Base-by-base conservation (phyloP, 768 basidiomycete genomes). In the Nidularia sp. region DNA sequence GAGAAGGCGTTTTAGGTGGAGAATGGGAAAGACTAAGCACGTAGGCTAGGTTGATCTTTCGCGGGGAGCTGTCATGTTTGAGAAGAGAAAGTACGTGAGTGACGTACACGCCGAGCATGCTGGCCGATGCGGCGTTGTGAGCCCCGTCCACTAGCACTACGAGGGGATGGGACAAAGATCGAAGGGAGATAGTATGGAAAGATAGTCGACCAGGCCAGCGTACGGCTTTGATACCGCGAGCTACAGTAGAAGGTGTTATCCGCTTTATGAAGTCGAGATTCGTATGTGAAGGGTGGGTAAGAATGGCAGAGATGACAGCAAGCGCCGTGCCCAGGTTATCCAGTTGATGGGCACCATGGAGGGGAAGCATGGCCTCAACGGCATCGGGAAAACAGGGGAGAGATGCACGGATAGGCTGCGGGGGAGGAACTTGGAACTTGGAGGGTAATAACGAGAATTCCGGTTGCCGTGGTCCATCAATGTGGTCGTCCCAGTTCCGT, bases 101-200 rank as follows among this genome's bases (percentile, higher is more conserved):
- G 52, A 95, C 69, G 64, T 92, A 98, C 2, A 72, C 63, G 6
- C 84, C 77, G 8, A 98, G 80, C 0, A 80, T 80, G 31, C 66
- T 57, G 0, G 93, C 79, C 0, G 93, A 93, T 5, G 90, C 85
- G 5, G 84, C 70, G 63, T 98, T 99, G 66, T 98, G 97, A 0
- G 97, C 96, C 2, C 97, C 97, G 61, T 99, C 97, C 4, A 86
- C 88, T 8, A 98, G 77, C 9, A 95, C 68, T 6, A 78, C 56
- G 8, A 69, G 55, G 5, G 55, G 46, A 15, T 22, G 33, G 50
- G 39, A 56, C 43, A 61, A 52, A 34, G 45, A 34, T 8, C 56
- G 50, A n/a, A 66, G 53, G 52, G 57, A 61, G 54, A 78, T 42
- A 2, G 58, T 55, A 55, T 83, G 81, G 66, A 86, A 97, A 0